Evolutionary conservation across 805 yeast genomes (phyloP).

Genomic region (Kazachstania bromeliacearum): DNA sequence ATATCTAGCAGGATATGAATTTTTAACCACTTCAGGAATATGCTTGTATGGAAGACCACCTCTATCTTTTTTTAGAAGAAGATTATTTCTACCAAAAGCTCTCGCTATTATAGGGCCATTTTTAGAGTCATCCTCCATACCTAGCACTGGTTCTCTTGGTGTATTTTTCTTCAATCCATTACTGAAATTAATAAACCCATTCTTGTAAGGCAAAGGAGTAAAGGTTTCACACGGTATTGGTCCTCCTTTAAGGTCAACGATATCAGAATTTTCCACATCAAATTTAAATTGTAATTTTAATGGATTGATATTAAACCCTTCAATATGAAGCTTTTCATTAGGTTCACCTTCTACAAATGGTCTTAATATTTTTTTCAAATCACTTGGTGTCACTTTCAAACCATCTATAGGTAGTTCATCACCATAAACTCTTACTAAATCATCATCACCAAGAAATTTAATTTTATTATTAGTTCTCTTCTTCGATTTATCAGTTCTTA

Average conservation of each 20-base stretch:
- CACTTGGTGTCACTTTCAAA: conserved; percentile 20
- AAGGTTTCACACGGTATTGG: conserved; percentile 20
- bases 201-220: conserved; percentile 17
- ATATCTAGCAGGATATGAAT: conserved; percentile 16
- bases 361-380: conserved; percentile 24
- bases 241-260: conserved; percentile 23
- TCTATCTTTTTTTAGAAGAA: conserved; percentile 26
- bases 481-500: conserved; percentile 10
- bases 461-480: conserved; percentile 9
- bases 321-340: conserved; percentile 19
- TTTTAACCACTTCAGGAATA: conserved; percentile 25
- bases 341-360: conserved; percentile 30
- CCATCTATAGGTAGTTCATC: conserved; percentile 27
- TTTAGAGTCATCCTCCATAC: conserved; percentile 1
- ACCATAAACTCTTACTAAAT: conserved; percentile 25
- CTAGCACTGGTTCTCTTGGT: conserved; percentile 20
- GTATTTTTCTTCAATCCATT: conserved; percentile 19
- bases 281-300: conserved; percentile 5
- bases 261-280: conserved; percentile 19
- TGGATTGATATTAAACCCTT: conserved; percentile 11
- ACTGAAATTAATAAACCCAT: conserved; percentile 21
- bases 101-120: conserved; percentile 22
- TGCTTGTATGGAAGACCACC: conserved; percentile 30
- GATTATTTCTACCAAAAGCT: conserved; percentile 28
- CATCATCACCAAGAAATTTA: conserved; percentile 21